These are phyloP conservation scores for Penicillium steckii DNA, from an alignment of 495 filamentous ascomycete genomes.

Conservation along the genomic window DNA sequence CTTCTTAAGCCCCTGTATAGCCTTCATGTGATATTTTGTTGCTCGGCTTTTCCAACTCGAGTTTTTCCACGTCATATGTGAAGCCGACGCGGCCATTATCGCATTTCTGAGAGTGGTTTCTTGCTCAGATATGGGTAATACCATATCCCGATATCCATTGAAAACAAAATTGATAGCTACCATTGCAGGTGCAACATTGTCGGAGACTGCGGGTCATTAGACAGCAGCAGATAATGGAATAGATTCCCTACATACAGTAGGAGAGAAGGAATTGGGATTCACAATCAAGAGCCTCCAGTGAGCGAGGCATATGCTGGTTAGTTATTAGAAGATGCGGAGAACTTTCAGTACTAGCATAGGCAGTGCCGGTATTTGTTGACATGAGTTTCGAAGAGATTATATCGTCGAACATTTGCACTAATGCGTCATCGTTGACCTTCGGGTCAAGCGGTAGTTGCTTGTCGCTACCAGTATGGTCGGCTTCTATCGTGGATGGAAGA, in stretches of 20 bases:
- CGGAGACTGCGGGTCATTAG: not conserved
- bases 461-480: too few relatives aligned
- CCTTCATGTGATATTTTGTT: constrained; percentile 1
- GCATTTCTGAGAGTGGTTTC: not conserved
- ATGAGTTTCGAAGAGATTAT: not conserved
- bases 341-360: too few relatives aligned
- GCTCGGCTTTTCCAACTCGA: not conserved
- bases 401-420: too few relatives aligned
- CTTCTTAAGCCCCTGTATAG: not conserved
- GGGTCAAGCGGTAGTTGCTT: too few relatives aligned
- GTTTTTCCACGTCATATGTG: not conserved
- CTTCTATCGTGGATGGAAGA: too few relatives aligned
- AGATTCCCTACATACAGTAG: not conserved
- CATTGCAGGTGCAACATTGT: constrained; percentile 3
- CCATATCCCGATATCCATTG: constrained; percentile 3
- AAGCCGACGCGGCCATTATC: not conserved
- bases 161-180: constrained; percentile 1
- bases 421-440: too few relatives aligned
- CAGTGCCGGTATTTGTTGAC: not conserved
- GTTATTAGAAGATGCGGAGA: not conserved
- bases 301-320: not conserved
- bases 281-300: not conserved
- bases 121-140: not conserved
- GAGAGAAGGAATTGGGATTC: not conserved
- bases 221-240: not conserved